Percentiles rank a stretch among this genome's conserved stretches.
Evolutionary conservation across 305 asterid species (phyloP).

Genomic region (Ilex paraguariensis): DNA sequence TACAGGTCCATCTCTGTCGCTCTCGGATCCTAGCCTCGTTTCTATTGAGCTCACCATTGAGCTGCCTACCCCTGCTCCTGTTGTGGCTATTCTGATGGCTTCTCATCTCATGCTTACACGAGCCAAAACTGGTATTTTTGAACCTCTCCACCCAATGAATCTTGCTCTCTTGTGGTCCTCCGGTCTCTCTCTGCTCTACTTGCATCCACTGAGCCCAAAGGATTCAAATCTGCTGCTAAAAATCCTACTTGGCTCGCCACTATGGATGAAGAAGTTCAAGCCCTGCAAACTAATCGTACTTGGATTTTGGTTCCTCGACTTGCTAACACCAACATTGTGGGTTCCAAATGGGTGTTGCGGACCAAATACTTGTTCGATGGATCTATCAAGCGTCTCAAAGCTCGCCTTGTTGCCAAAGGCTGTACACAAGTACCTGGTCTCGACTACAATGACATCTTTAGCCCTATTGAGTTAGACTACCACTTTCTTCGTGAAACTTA

Average conservation of each 20-base stretch:
- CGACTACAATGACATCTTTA: neutral
- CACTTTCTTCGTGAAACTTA: too few species aligned
- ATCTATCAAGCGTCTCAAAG: too few species aligned
- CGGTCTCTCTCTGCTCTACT: neutral
- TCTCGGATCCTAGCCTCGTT: neutral
- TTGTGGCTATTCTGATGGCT: neutral
- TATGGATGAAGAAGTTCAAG: neutral
- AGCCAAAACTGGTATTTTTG: neutral
- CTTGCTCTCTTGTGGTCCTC: neutral
- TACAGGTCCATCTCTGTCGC: neutral
- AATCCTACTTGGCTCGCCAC: neutral
- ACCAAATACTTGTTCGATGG: too few species aligned
- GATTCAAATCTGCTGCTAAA: neutral
- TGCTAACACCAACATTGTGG: neutral
- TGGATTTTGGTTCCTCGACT: neutral
- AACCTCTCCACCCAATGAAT: neutral
- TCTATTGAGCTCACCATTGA: neutral
- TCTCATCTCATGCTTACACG: neutral
- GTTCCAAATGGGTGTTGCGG: too few species aligned
- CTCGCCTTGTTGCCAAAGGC: too few species aligned
- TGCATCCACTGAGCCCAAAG: neutral
- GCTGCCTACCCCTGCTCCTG: neutral
- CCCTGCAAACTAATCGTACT: neutral
- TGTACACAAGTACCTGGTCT: neutral
- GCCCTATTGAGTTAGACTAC: too few species aligned